Conservation (phyloP, 163 green algal genomes). For the Chloromonas sp. region DNA sequence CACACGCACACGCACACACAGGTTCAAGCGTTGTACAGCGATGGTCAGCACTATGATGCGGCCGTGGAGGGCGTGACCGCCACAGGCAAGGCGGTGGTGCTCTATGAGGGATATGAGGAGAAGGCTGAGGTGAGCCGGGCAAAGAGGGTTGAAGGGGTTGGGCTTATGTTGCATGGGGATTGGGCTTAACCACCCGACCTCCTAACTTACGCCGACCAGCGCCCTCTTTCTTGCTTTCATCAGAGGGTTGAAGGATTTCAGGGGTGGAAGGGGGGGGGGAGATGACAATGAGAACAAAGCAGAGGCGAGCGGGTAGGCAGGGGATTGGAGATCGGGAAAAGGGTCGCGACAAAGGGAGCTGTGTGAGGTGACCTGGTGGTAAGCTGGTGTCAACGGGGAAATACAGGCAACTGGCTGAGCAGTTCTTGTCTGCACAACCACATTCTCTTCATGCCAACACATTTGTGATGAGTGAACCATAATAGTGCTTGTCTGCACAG, state of each 20-base stretch:
- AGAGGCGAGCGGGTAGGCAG: too few species aligned
- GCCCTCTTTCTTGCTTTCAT: background rate
- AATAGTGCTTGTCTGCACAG: too few species aligned
- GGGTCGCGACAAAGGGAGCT: too few species aligned
- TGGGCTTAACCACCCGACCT: background rate
- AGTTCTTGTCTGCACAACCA: too few species aligned
- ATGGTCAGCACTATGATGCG: conserved; percentile 65
- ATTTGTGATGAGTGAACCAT: too few species aligned
- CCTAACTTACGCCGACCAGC: background rate
- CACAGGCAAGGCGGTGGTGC: conserved; percentile 64
- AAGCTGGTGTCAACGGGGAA: too few species aligned
- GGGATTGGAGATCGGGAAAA: too few species aligned
- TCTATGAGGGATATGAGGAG: conserved; percentile 66
- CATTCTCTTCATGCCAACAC: too few species aligned
- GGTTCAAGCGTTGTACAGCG: conserved; percentile 61
- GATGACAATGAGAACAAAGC: background rate
- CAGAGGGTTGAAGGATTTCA: background rate
- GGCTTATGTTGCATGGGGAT: background rate
- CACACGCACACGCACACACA: background rate
- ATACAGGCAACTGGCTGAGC: too few species aligned
- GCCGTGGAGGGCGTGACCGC: conserved; percentile 49
- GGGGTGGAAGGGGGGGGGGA: background rate
- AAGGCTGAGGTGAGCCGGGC: conserved; percentile 53
- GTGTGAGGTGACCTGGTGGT: too few species aligned
- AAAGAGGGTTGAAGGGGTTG: background rate